Evolutionary conservation across 805 yeast genomes (phyloP).

Genomic region (Metschnikowia rubicola): DNA sequence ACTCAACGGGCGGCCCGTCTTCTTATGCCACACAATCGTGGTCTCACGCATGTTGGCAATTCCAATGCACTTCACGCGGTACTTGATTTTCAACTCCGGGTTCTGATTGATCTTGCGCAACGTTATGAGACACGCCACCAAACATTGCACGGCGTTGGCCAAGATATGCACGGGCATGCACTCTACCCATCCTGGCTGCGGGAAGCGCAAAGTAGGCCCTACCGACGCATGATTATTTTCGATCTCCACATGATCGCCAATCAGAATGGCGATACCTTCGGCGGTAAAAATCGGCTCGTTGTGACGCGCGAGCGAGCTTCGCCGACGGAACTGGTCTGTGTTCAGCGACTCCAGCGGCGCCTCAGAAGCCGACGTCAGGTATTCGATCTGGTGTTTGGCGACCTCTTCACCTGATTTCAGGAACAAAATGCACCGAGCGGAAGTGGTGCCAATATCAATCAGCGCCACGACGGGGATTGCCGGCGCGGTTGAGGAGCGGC

Average conservation of each 20-base stretch:
- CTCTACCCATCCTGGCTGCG: slow-evolving; percentile 91
- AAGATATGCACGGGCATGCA: slow-evolving; percentile 83
- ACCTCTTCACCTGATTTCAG: slow-evolving; percentile 69
- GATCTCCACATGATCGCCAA: slow-evolving; percentile 55
- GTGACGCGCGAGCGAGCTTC: slow-evolving; percentile 42
- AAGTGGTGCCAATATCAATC: slow-evolving; percentile 88
- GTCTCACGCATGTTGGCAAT: slow-evolving; percentile 97
- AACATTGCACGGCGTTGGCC: slow-evolving; percentile 76
- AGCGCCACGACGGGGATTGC: slow-evolving; percentile 54
- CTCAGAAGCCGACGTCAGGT: slow-evolving; percentile 68
- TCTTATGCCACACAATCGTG: slow-evolving; percentile 79
- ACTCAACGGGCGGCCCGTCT: slow-evolving; percentile 77
- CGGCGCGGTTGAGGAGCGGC: slow-evolving; percentile 42
- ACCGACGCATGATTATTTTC: slow-evolving; percentile 52
- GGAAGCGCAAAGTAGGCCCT: slow-evolving; percentile 72
- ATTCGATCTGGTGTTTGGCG: slow-evolving; percentile 87
- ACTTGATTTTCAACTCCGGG: slow-evolving; percentile 50
- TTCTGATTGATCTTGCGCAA: slow-evolving; percentile 54
- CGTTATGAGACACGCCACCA: slow-evolving; percentile 59
- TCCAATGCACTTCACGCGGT: slow-evolving; percentile 71
- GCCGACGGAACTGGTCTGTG: slow-evolving; percentile 45
- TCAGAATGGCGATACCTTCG: slow-evolving; percentile 69
- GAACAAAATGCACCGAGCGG: slow-evolving; percentile 84
- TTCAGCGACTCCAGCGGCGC: slow-evolving; percentile 41
- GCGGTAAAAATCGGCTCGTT: slow-evolving; percentile 63